These are phyloP conservation scores for Blumeria graminis DNA, from an alignment of 2,329 filamentous ascomycete species.

Conservation along the genomic window DNA sequence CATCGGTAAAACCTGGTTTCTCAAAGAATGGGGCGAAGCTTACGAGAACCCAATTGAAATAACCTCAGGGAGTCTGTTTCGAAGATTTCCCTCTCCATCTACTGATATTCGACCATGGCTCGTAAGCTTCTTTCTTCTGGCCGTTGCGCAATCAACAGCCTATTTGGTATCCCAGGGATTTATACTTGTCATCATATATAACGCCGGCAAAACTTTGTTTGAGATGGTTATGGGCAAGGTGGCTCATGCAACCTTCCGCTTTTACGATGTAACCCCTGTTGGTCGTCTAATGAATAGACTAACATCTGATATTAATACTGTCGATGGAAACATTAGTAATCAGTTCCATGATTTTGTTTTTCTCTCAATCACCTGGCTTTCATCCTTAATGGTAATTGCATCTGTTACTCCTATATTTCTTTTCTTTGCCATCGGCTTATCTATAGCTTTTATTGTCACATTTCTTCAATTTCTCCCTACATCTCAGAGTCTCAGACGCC, in stretches of 20 bases:
- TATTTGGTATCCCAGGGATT: constrained; percentile 38
- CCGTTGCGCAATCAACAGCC: constrained; percentile 30
- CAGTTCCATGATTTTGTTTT: constrained; percentile 51
- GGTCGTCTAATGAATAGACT: constrained; percentile 81
- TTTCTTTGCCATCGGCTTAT: constrained; percentile 42
- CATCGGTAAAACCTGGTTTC: constrained; percentile 50
- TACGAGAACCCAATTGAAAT: constrained; percentile 22
- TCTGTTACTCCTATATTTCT: constrained; percentile 58
- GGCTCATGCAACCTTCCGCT: constrained; percentile 62
- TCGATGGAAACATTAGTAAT: constrained; percentile 63
- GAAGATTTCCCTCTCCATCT: constrained; percentile 38
- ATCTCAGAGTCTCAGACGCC: constrained; percentile 56
- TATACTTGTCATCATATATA: constrained; percentile 56
- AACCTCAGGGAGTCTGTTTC: constrained; percentile 16
- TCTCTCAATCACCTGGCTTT: constrained; percentile 43
- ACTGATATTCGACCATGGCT: constrained; percentile 53
- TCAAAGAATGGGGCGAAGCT: constrained; percentile 70
- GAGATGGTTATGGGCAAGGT: constrained; percentile 46
- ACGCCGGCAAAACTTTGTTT: constrained; percentile 55
- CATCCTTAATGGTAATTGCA: constrained; percentile 55
- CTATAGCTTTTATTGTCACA: constrained; percentile 42
- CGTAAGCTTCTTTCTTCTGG: constrained; percentile 41
- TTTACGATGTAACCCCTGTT: constrained; percentile 75
- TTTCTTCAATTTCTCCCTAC: constrained; percentile 60
- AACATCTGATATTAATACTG: constrained; percentile 70